Evolutionary conservation across 2,329 filamentous ascomycete species (phyloP), one percentile per base, ranked within the genome.

Genomic region (Xylariaceae sp.): DNA sequence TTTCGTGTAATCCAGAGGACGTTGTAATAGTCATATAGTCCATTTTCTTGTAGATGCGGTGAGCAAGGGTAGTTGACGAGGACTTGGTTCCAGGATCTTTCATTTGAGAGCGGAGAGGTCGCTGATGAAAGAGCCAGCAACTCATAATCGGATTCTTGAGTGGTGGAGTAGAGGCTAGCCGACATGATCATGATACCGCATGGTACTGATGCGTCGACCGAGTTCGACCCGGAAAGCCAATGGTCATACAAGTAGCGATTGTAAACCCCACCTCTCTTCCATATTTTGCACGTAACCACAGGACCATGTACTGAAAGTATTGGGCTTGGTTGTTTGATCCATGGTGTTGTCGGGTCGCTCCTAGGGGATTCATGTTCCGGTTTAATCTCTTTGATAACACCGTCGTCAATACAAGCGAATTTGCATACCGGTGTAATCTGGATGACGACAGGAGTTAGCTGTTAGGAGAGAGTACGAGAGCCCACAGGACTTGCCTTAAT

Each of bases 1-100:
- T 37, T 17, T 8, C 46, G 46, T 12, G 21, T 31, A 12, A 49
- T 49, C 33, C 46, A 49, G 2, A 49, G 29, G n/a, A 49, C 46
- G 16, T 49, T 39, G 12, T 49, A 49, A 39, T 49, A 49, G 8
- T 39, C 33, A 21, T 36, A 39, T 2, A 6, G 17, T 6, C 26
- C 46, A 8, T 12, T 26, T 12, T 26, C 33, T 21, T 6, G 21
- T 7, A 37, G 23, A 4, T 17, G 2, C 24, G 9, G 14, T 17
- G 19, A 3, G 8, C 4, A 16, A 9, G 39, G 17, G 19, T 43
- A 43, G 39, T 43, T 19, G 6, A 7, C 6, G 7, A 23, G 23
- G 4, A 43, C 19, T 4, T 4, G 7, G 7, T 11, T 9, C 39
- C 39, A 43, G 19, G 39, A 9, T 4, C 7, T 5, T 6, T 43